Base-by-base conservation (phyloP, 2,329 filamentous ascomycete genomes). In the Colletotrichum orbiculare region DNA sequence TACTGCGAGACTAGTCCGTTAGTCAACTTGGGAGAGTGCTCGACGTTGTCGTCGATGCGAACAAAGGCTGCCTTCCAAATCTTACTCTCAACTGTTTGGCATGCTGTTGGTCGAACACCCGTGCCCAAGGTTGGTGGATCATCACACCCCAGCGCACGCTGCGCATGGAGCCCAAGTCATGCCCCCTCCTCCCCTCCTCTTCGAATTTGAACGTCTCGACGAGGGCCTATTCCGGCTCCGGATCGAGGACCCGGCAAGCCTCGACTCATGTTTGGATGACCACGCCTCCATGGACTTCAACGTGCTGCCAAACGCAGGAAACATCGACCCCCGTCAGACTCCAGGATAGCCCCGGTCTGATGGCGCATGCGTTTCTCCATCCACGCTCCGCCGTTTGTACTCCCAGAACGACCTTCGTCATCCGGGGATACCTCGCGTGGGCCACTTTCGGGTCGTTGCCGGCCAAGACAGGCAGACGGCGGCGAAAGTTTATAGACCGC, bases 131-230 rank as follows among this genome's bases (percentile, higher is more conserved):
- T 50, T 34, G 38, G 15, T 33, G 43, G 54, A 25, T 25, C 25
- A 25, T 25, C 42, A 38, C 39, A 59, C 45, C 60, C 47, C 60
- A 54, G 47, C 53, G 53, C 48, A n/a, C 42, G 11, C 38, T 38
- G 49, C 59, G 71, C 71, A 72, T 73, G 68, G 52, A 59, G 65
- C 49, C 61, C 65, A 71, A 69, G 73, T 73, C 72, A 73, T 72
- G 68, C 70, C 67, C 67, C 67, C 71, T 62, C 69, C 68, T 71
- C 69, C 52, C 67, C 68, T 66, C 54, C 45, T 25, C n/a, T 25
- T 35, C 9, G 8, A 45, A 15, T 54, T 12, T 34, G 10, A 45
- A 39, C 38, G 42, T 25, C 17, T 10, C 12, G 38, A 42, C 45
- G 13, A 17, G 54, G 57, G 37, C 50, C 39, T 61, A 39, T 33